Evolutionary conservation across 345 rosid species (phyloP).

Genomic region (Turnera subulata): DNA sequence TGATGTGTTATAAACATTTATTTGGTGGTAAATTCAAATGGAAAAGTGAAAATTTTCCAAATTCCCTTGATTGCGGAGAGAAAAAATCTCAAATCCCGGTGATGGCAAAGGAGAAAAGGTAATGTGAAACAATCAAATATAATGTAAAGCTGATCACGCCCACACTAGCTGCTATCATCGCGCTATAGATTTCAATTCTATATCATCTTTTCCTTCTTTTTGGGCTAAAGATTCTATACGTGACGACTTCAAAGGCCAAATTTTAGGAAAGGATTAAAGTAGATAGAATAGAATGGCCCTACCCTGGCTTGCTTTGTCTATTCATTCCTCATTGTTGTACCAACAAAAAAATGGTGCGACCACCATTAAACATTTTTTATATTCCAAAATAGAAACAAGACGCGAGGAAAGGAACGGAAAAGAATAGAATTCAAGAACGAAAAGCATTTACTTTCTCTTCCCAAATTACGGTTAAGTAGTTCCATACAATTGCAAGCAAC

Average conservation of each 20-base stretch:
- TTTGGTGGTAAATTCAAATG: too few relatives aligned
- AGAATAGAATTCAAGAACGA: neutral
- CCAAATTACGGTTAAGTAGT: slow-evolving; percentile 11
- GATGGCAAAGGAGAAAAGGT: neutral
- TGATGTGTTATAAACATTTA: too few relatives aligned
- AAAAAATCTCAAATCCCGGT: too few relatives aligned
- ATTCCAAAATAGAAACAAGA: neutral
- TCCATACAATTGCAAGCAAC: slow-evolving; percentile 17
- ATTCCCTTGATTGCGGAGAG: too few relatives aligned
- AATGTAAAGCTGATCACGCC: neutral
- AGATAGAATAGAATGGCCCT: slow-evolving; percentile 16
- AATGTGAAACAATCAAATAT: neutral
- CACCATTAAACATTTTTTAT: neutral
- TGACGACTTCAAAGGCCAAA: too few relatives aligned
- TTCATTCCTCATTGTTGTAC: slow-evolving; percentile 1
- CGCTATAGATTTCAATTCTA: neutral
- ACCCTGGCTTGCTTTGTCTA: slow-evolving; percentile 6
- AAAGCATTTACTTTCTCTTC: slow-evolving; percentile 8
- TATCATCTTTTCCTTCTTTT: too few relatives aligned
- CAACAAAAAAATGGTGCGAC: slow-evolving; percentile 14
- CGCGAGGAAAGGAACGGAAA: neutral
- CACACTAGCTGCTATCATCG: neutral
- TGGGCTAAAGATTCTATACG: too few relatives aligned
- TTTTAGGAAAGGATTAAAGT: slow-evolving; percentile 9
- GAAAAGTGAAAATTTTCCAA: too few relatives aligned